Percentiles rank a stretch among this genome's conserved stretches.
These are phyloP conservation scores for Cubamyces sp. DNA, from an alignment of 768 basidiomycete genomes.

Conservation along the genomic window DNA sequence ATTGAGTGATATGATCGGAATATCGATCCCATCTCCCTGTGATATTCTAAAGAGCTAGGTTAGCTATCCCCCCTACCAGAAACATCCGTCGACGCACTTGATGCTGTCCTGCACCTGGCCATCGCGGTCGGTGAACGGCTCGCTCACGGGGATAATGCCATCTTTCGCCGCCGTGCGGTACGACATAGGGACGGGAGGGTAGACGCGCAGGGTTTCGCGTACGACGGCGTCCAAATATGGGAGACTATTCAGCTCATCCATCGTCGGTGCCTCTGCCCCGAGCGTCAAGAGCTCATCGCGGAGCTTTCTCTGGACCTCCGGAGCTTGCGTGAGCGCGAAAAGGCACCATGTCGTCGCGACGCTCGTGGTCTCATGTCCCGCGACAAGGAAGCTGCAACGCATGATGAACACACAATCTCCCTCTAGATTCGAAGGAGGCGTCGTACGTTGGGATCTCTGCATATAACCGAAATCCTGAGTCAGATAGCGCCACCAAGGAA, in stretches of 20 bases:
- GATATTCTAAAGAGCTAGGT: constrained; percentile 28
- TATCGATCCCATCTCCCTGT: constrained; percentile 38
- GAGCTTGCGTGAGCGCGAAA: constrained; percentile 42
- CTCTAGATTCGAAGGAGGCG: too few relatives aligned
- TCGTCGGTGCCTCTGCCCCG: constrained; percentile 51
- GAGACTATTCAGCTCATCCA: constrained; percentile 69
- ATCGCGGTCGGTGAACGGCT: constrained; percentile 33
- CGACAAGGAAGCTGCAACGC: constrained; percentile 33
- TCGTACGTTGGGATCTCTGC: constrained; percentile 30
- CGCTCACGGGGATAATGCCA: constrained; percentile 31
- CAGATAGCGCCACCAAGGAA: too few relatives aligned
- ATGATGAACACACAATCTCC: too few relatives aligned
- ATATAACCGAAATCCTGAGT: too few relatives aligned
- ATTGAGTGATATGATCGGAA: constrained; percentile 61
- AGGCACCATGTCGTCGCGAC: constrained; percentile 43
- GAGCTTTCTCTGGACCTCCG: constrained; percentile 42
- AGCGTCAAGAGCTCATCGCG: constrained; percentile 47
- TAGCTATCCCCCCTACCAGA: too few relatives aligned
- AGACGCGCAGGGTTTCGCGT: constrained; percentile 60
- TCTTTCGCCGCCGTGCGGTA: constrained; percentile 40
- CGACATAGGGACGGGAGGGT: constrained; percentile 57
- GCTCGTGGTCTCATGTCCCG: constrained; percentile 50
- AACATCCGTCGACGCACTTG: too few relatives aligned
- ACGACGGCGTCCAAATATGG: constrained; percentile 71
- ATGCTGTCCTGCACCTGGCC: constrained; percentile 28